These are phyloP conservation scores for Cercospora canescens DNA, from an alignment of 2,329 filamentous ascomycete genomes.

Conservation along the genomic window DNA sequence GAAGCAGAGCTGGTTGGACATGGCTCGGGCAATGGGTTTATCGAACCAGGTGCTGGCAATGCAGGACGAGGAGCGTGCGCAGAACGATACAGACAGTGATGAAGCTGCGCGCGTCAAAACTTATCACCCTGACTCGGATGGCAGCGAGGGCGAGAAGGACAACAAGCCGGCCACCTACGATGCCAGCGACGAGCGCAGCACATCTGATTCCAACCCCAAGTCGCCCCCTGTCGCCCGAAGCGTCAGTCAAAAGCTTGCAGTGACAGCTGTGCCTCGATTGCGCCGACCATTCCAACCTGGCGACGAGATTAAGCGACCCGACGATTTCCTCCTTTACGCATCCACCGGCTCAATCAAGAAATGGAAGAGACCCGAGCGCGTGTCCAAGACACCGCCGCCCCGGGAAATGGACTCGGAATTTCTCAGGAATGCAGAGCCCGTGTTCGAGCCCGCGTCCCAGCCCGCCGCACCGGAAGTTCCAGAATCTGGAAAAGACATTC, in stretches of 20 bases:
- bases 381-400: conserved; percentile 16
- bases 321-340: conserved; percentile 22
- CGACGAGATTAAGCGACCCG: conserved; percentile 23
- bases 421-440: conserved; percentile 20
- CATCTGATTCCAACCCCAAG: neutral
- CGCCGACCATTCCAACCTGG: conserved; percentile 25
- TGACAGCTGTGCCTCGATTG: conserved; percentile 19
- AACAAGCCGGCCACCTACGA: conserved; percentile 2
- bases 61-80: conserved; percentile 3
- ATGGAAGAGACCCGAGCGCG: conserved; percentile 12
- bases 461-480: conserved; percentile 7
- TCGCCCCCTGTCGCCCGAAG: conserved; percentile 17
- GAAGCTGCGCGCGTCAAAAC: conserved; percentile 18
- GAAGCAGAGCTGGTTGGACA: conserved; percentile 15
- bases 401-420: conserved; percentile 24
- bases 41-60: conserved; percentile 10
- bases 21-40: conserved; percentile 9
- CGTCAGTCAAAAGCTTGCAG: conserved; percentile 16
- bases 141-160: conserved; percentile 21
- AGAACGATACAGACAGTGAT: conserved; percentile 13
- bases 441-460: conserved; percentile 11
- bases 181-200: conserved; percentile 15
- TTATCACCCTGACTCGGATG: conserved; percentile 24
- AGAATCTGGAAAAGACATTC: conserved; percentile 10
- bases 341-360: conserved; percentile 13